Percentiles rank a stretch among this genome's conserved stretches.
Evolutionary conservation across 305 asterid species (phyloP).

Genomic region (Fraxinus floribunda): DNA sequence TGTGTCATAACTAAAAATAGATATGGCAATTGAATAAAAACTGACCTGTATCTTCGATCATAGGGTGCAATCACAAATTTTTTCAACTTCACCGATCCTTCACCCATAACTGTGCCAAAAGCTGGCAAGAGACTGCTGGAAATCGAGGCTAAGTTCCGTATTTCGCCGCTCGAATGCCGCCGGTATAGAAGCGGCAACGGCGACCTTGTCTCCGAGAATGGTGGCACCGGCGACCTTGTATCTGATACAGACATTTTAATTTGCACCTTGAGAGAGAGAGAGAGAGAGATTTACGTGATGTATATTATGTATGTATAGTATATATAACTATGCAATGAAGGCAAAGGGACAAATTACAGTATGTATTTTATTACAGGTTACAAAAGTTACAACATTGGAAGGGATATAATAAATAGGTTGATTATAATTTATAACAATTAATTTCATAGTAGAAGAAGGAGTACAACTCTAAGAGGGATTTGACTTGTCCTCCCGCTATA

Average conservation of each 20-base stretch:
- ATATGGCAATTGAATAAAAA: not conserved
- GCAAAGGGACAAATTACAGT: not conserved
- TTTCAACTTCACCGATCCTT: slow-evolving; percentile 42
- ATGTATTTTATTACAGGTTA: not conserved
- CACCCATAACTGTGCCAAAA: slow-evolving; percentile 74
- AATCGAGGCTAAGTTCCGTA: slow-evolving; percentile 66
- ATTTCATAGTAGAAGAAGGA: not conserved
- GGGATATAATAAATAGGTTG: too few relatives aligned
- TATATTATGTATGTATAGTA: not conserved
- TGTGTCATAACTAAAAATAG: not conserved
- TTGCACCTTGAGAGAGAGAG: not conserved
- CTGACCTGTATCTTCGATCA: slow-evolving; percentile 77
- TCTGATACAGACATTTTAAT: slow-evolving; percentile 31
- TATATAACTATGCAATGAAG: not conserved
- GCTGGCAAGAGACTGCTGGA: slow-evolving; percentile 91
- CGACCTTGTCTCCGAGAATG: slow-evolving; percentile 23
- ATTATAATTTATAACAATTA: too few relatives aligned
- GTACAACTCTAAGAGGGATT: not conserved
- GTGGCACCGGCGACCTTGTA: too few relatives aligned
- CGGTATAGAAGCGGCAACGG: slow-evolving; percentile 53
- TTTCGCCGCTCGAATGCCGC: slow-evolving; percentile 49
- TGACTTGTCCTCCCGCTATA: not conserved
- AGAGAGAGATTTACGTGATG: not conserved
- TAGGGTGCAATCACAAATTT: slow-evolving; percentile 66
- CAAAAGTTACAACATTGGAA: not conserved